A percentile compares a stretch with the other conserved stretches of the same genome.
Evolutionary conservation across 106 monocot genomes (phyloP).

Genomic region (Dendrobium huoshanense): DNA sequence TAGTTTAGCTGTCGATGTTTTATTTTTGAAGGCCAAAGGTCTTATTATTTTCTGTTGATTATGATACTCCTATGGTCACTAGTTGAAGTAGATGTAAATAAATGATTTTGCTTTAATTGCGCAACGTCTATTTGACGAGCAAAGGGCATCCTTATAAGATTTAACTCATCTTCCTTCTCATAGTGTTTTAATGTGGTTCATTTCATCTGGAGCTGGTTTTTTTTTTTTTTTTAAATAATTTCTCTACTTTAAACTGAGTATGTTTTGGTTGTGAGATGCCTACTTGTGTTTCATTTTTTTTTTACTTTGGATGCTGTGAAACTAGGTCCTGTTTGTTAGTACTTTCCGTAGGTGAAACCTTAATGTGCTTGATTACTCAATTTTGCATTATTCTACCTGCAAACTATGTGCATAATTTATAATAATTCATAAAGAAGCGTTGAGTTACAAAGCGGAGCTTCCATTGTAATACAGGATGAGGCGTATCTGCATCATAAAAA

Average conservation of each 20-base stretch:
- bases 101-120: neutral
- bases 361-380: neutral
- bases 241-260: neutral
- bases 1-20: neutral
- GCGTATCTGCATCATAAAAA: slow-evolving; percentile 33
- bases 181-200: neutral
- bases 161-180: neutral
- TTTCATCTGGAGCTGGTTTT: neutral
- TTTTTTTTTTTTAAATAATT: neutral
- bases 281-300: neutral
- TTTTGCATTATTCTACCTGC: neutral
- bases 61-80: neutral
- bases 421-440: slow-evolving; percentile 7
- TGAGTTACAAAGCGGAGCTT: slow-evolving; percentile 67
- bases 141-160: neutral
- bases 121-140: neutral
- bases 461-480: slow-evolving; percentile 36
- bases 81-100: neutral
- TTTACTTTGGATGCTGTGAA: neutral
- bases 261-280: too few relatives aligned
- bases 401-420: neutral
- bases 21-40: neutral
- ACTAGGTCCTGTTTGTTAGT: neutral
- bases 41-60: neutral
- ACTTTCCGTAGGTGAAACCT: neutral